phyloP scores from a whole-genome alignment of 108 stramenopile species.

The Cyclotella atomus region DNA sequence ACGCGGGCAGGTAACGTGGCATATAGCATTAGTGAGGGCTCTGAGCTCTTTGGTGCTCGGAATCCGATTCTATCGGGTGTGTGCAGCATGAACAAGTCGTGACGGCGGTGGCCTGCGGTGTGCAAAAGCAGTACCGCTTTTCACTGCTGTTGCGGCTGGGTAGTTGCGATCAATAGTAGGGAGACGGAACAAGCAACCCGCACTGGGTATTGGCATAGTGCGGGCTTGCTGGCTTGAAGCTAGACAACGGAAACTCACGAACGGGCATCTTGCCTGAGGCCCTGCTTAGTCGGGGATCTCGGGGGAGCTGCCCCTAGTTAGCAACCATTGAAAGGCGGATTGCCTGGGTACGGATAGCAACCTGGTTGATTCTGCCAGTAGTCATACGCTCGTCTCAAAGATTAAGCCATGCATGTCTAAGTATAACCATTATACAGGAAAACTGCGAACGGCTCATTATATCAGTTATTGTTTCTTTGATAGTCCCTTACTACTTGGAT shows the following conservation, averaged over 20 bases:
- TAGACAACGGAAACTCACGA: slow-evolving; percentile 15
- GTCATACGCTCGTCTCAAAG: slow-evolving; percentile 99
- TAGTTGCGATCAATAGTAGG: slow-evolving; percentile 7
- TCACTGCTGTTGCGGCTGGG: slow-evolving; percentile 4
- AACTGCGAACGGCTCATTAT: slow-evolving; percentile 99
- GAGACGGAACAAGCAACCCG: slow-evolving; percentile 17
- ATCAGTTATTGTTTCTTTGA: slow-evolving; percentile 99
- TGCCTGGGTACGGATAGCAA: slow-evolving; percentile 61
- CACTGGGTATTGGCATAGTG: slow-evolving; percentile 11
- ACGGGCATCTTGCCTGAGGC: slow-evolving; percentile 17
- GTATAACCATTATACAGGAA: slow-evolving; percentile 93
- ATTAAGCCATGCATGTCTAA: slow-evolving; percentile 99
- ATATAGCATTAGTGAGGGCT: slow-evolving; percentile 7
- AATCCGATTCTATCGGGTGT: not conserved
- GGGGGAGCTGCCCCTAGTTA: slow-evolving; percentile 6
- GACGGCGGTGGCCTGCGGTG: slow-evolving; percentile 8
- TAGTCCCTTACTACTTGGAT: slow-evolving; percentile 98
- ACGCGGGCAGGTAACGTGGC: no score
- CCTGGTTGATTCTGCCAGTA: slow-evolving; percentile 99
- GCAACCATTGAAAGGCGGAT: slow-evolving; percentile 22
- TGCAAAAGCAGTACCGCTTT: not conserved
- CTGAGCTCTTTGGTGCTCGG: slow-evolving; percentile 9
- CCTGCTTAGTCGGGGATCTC: not conserved
- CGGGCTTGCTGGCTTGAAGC: slow-evolving; percentile 18
- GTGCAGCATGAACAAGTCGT: slow-evolving; percentile 15